Base-by-base conservation (phyloP, 2,329 filamentous ascomycete genomes). In the Fusarium sp. region DNA sequence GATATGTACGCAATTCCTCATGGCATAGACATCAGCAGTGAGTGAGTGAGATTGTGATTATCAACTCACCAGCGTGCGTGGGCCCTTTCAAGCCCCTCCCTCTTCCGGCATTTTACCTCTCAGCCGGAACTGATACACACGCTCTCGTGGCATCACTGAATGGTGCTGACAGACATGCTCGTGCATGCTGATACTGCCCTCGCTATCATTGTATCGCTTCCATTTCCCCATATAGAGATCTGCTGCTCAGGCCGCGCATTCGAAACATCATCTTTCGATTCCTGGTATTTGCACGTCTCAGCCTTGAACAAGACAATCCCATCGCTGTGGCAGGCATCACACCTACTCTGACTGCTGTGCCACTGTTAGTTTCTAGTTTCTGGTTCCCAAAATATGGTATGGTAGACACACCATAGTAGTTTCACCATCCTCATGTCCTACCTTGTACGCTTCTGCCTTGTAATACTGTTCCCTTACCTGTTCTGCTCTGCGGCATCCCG, bases 271-370 rank as follows among this genome's bases (percentile, higher is more conserved):
- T 39, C 54, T 59, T 71, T 63, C 35, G 58, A 60, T 61, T 57
- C 33, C 51, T 58, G 65, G 52, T 38, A 41, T 58, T 66, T 69
- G 29, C 41, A 57, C 57, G 70, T 70, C 70, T 73, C 70, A 60
- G 61, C 61, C 66, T 60, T 58, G 69, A 39, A 52, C 23, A 44
- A 45, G 33, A 52, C 27, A 44, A 42, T 59, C 63, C 58, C 57
- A 54, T 64, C 38, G 66, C 70, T 63, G 39, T 69, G 70, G 70
- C 66, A 73, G 66, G 42, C 59, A 73, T 70, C 66, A 70, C 66
- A 70, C 49, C 64, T 49, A 52, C 35, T 60, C 21, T 51, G 18
- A n/a, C 38, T 69, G 65, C 66, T 69, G 66, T 69, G 69, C 49
- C 69, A 61, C 64, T 52, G n/a, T 52, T 68, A 68, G 58, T 41